phyloP scores from a whole-genome alignment of 331 rosid species.

The Quercus lobata region DNA sequence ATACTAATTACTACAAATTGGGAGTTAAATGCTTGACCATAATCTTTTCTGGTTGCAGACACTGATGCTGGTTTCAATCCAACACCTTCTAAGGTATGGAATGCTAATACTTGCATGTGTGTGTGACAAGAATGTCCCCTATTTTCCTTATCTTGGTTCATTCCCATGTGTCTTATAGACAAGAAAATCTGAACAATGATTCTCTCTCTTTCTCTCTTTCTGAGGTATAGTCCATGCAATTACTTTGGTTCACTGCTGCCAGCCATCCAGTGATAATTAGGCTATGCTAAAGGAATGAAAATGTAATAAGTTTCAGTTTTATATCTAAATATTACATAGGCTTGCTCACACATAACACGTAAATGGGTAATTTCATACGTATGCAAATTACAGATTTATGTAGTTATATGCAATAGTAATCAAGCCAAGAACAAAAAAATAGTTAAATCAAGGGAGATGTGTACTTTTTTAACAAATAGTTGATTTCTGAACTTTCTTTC shows the following conservation, averaged over 20 bases:
- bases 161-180: neutral
- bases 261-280: no score
- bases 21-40: neutral
- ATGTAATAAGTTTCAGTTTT: no score
- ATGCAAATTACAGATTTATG: neutral
- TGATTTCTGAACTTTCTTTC: neutral
- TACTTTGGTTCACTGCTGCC: neutral
- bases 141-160: neutral
- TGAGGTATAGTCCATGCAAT: neutral
- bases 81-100: slow-evolving; percentile 47
- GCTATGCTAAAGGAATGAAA: no score
- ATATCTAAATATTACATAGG: neutral
- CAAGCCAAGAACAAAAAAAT: neutral
- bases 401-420: neutral
- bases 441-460: neutral
- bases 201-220: no score
- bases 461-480: neutral
- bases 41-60: slow-evolving; percentile 36
- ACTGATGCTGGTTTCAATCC: slow-evolving; percentile 74
- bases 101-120: neutral
- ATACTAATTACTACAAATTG: neutral
- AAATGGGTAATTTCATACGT: neutral
- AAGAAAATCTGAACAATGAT: no score
- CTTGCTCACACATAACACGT: neutral
- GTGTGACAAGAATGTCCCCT: neutral